A percentile compares a stretch with the other conserved stretches of the same genome.
phyloP scores from a whole-genome alignment of 805 yeast genomes.

The Maudiozyma barnettii region DNA sequence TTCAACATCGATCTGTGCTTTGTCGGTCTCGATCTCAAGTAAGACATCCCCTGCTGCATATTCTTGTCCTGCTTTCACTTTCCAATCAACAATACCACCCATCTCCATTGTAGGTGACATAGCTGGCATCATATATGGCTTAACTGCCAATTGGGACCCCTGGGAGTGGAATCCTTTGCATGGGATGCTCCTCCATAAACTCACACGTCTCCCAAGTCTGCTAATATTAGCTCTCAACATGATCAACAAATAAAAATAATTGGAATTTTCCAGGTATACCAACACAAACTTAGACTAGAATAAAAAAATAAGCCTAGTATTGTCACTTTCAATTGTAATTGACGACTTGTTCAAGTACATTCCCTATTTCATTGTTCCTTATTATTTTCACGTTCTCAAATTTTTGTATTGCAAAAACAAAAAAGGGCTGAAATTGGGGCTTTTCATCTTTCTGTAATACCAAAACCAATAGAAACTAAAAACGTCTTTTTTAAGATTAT shows the following conservation, averaged over 20 bases:
- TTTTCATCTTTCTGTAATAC: no score
- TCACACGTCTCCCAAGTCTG: background rate
- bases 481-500: background rate
- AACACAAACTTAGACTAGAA: no score
- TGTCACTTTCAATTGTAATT: no score
- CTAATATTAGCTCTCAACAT: no score
- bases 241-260: no score
- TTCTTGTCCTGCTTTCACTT: constrained; percentile 62
- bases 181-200: background rate
- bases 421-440: no score
- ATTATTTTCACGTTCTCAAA: no score
- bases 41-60: constrained; percentile 77
- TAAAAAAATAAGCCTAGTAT: no score
- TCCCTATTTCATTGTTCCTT: no score
- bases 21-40: constrained; percentile 78
- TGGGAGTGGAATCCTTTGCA: background rate
- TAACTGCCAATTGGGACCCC: constrained; percentile 7
- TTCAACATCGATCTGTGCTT: constrained; percentile 75
- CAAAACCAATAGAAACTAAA: background rate
- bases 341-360: no score
- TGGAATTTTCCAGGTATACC: no score
- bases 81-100: constrained; percentile 91
- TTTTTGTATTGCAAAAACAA: no score
- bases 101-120: constrained; percentile 98
- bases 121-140: constrained; percentile 84